These are phyloP conservation scores for Lentinula lateritia DNA, from an alignment of 768 basidiomycete species.

Conservation along the genomic window DNA sequence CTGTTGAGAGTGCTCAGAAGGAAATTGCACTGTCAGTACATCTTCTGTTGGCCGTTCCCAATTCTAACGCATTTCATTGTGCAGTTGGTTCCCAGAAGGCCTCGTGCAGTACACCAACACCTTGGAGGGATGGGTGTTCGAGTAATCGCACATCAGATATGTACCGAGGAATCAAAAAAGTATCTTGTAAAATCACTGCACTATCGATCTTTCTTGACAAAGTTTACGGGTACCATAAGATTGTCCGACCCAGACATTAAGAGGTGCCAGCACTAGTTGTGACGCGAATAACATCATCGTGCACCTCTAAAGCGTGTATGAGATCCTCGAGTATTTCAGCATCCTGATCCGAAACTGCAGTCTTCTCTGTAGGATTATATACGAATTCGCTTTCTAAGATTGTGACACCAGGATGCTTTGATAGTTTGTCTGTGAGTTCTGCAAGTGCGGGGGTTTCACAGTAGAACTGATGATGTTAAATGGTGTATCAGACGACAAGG, in stretches of 20 bases:
- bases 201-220: background rate
- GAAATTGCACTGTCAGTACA: constrained; percentile 82
- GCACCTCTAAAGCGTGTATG: constrained; percentile 46
- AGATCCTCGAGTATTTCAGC: constrained; percentile 36
- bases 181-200: background rate
- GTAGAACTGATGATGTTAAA: constrained; percentile 28
- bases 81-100: constrained; percentile 91
- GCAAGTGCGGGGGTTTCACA: constrained; percentile 36
- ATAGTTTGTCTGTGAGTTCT: constrained; percentile 30
- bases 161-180: background rate
- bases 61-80: constrained; percentile 5
- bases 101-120: constrained; percentile 63
- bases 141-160: constrained; percentile 35
- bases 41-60: background rate
- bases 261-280: constrained; percentile 39
- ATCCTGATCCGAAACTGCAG: constrained; percentile 31
- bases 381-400: constrained; percentile 46
- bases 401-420: constrained; percentile 17
- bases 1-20: constrained; percentile 86
- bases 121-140: constrained; percentile 72
- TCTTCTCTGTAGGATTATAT: constrained; percentile 45
- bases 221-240: too few relatives aligned
- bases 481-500: constrained; percentile 10
- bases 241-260: background rate
- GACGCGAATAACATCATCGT: constrained; percentile 54